Percentiles rank a stretch among this genome's conserved stretches.
phyloP scores from a whole-genome alignment of 2,329 filamentous ascomycete genomes.

The Aspergillus pseudotamarii region DNA sequence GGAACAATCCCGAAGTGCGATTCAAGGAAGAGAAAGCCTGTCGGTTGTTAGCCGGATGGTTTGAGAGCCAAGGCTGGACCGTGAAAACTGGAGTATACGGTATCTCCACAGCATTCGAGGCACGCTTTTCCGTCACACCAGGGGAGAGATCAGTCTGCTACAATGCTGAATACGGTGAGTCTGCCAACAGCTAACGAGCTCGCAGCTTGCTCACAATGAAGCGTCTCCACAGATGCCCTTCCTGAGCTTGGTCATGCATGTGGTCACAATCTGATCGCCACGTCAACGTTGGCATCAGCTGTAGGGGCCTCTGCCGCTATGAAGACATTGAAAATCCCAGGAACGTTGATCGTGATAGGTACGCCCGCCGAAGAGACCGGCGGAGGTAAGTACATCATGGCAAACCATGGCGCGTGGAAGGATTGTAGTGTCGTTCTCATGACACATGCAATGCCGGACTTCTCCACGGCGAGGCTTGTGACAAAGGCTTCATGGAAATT shows the following conservation, averaged over 20 bases:
- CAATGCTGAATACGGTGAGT: not conserved
- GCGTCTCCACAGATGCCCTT: not conserved
- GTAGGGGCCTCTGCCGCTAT: not conserved
- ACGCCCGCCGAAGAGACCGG: constrained; percentile 5
- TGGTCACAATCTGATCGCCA: not conserved
- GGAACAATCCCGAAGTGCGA: not conserved
- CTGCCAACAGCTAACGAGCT: not conserved
- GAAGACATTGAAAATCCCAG: not conserved
- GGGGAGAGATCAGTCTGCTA: not conserved
- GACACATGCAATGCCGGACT: constrained; percentile 1
- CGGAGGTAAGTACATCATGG: constrained; percentile 1
- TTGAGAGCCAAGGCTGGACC: not conserved
- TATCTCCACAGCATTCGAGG: not conserved
- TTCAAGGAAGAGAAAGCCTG: constrained; percentile 1
- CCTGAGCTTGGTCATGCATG: constrained; percentile 3
- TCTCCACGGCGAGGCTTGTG: not conserved
- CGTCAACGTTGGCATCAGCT: not conserved
- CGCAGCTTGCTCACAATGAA: not conserved
- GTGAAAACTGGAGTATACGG: not conserved
- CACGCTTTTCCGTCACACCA: not conserved
- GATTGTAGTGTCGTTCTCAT: not conserved
- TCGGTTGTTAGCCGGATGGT: not conserved
- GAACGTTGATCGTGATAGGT: not conserved
- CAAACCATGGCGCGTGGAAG: not conserved
- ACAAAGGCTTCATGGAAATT: not conserved